Base-by-base conservation (phyloP, 23 red algal genomes). In the Gracilaria caudata region DNA sequence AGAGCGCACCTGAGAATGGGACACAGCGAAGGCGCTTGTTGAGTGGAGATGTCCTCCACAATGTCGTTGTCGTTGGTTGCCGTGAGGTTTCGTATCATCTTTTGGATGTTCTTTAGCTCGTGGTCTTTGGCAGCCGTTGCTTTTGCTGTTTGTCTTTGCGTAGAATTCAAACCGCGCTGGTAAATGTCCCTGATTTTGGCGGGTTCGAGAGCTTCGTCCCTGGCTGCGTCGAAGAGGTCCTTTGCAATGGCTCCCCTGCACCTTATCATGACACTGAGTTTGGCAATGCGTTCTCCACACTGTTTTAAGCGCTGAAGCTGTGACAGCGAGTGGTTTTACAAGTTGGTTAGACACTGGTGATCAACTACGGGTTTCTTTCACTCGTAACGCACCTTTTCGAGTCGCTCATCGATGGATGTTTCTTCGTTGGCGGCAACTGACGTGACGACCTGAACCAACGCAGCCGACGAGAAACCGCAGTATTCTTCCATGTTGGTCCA, bases 1-100 rank as follows among this genome's bases (percentile, higher is more conserved):
- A 89, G 36, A 19, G 68, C 68, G 17, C 57, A 64, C 8, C 29
- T 77, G 19, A 77, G 68, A 57, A 89, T 61, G 6, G 85, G 85
- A 34, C 85, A 89, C 10, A 77, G 68, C 16, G 55, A 39, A 8
- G 24, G 85, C 9, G 49, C 46, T 59, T 68, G 63, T 30, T 58
- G 51, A 77, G 85, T 55, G 12, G 35, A 56, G 11, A 89, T 61
- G 44, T 77, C 85, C 25, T 78, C 85, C 35, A 79, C 53, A 64
- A 89, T 66, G 3, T 89, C 85, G 45, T 89, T 72, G 34, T 89
- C 85, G 32, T 38, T 25, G 1, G 43, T 47, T 43, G 39, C 70
- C 0, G 38, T 46, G 21, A 75, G 9, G 19, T 47, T 75, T 47
- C 25, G 33, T 47, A 75, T 46, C 24, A 75, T 75, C 17, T 49